A percentile compares a stretch with the other conserved stretches of the same genome.
Conservation (phyloP, 768 basidiomycete species). For the Polyporus arcularius region DNA sequence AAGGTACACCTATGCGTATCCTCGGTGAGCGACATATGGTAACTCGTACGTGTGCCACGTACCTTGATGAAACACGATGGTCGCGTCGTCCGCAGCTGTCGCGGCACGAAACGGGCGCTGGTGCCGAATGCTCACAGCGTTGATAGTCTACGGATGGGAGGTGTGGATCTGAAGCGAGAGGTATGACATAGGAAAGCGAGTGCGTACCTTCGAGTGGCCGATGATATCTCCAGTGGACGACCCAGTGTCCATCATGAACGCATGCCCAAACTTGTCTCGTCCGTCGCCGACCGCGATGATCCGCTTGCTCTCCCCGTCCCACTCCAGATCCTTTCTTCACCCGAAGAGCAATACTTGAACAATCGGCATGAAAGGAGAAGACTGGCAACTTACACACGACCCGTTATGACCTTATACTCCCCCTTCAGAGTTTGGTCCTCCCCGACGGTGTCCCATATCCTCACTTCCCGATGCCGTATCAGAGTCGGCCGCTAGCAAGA, state of each 20-base stretch:
- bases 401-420: constrained; percentile 75
- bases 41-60: constrained; percentile 5
- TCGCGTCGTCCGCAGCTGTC: constrained; percentile 83
- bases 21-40: constrained; percentile 1
- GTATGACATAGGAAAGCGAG: background rate
- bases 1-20: constrained; percentile 63
- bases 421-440: constrained; percentile 82
- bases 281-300: constrained; percentile 94
- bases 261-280: constrained; percentile 86
- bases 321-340: constrained; percentile 85
- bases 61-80: constrained; percentile 84
- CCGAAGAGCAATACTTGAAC: background rate
- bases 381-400: constrained; percentile 58
- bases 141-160: constrained; percentile 60
- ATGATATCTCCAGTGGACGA: constrained; percentile 85
- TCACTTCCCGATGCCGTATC: constrained; percentile 47
- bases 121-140: constrained; percentile 84
- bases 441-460: constrained; percentile 92
- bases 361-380: background rate
- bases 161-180: background rate
- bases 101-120: constrained; percentile 91
- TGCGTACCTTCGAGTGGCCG: constrained; percentile 81
- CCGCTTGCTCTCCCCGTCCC: constrained; percentile 97
- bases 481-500: background rate
- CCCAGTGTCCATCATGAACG: constrained; percentile 83